Evolutionary conservation across 2,329 filamentous ascomycete species (phyloP), one percentile per base, ranked within the genome.

Genomic region (Podosphaera fusca): DNA sequence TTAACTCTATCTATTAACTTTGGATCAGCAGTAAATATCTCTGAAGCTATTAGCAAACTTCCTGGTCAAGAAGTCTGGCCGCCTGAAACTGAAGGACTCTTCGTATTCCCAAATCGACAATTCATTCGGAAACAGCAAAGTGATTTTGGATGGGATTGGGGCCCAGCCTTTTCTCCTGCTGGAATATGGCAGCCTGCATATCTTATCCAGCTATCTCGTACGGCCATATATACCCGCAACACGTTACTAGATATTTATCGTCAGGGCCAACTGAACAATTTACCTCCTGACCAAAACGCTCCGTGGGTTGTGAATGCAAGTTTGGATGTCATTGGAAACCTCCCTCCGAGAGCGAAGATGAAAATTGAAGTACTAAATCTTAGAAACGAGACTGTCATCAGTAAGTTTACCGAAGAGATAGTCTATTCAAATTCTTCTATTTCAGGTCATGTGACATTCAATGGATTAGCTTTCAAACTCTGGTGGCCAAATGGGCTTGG

Each of bases 141-240:
- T 6, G 78, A 81, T 64, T 81, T 81, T 64, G 80, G 80, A 1
- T 82, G 79, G 79, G 78, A 81, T 59, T 80, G 77, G 77, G 76
- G 76, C 8, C 77, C 76, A 8, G 76, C 75, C 0, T 80, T 82
- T 63, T 71, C 73, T n/a, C 77, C 79, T 0, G 75, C 76, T n/a
- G 79, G 80, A 2, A 75, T 78, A 5, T 83, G 79, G 80, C 72
- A 76, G 60, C 74, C 77, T 47, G 78, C 75, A 1, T 78, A 74
- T 64, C 66, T 79, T 0, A 69, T 80, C 10, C 76, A 81, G 60
- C 68, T 79, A 6, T 59, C 67, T 0, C 59, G 68, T 1, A 67
- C 73, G 38, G 63, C 68, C 14, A 62, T 76, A 1, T 71, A 78
- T 59, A 66, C 75, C 8, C 61, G 75, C 3, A 78, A 80, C 61